Evolutionary conservation across 1,284 basidiomycete genomes (phyloP).

Genomic region (Dichomitus squalens): DNA sequence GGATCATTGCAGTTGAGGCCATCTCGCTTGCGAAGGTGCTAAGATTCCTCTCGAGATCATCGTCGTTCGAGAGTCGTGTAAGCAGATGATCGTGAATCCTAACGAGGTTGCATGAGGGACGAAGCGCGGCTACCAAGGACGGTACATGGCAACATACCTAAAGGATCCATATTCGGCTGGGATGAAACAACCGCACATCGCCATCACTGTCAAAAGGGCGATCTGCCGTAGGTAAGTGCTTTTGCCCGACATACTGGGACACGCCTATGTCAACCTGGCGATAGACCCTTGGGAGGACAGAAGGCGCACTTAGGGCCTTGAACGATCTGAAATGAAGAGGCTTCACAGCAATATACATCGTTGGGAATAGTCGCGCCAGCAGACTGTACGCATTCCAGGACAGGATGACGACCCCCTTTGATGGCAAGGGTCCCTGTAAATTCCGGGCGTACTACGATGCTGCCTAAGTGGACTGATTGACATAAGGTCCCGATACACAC

Average conservation of each 20-base stretch:
- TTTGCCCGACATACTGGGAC: conserved; percentile 60
- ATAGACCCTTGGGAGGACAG: not conserved
- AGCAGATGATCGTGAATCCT: conserved; percentile 85
- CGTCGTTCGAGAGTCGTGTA: conserved; percentile 90
- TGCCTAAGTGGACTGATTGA: not conserved
- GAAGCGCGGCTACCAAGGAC: not conserved
- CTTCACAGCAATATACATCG: conserved; percentile 83
- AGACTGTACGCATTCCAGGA: conserved; percentile 76
- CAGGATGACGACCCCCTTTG: conserved; percentile 83
- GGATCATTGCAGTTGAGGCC: conserved; percentile 86
- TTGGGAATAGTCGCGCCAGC: conserved; percentile 79
- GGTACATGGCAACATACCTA: conserved; percentile 41
- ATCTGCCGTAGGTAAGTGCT: conserved; percentile 91
- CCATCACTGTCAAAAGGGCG: conserved; percentile 83
- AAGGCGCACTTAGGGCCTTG: conserved; percentile 82
- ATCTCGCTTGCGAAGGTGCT: conserved; percentile 96
- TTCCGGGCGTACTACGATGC: conserved; percentile 76
- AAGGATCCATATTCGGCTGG: conserved; percentile 91
- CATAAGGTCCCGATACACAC: conserved; percentile 39
- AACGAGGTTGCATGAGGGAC: not conserved
- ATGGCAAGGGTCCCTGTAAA: conserved; percentile 86
- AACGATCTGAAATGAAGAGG: conserved; percentile 85
- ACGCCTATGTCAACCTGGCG: not conserved
- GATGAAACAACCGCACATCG: conserved; percentile 88
- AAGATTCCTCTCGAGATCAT: conserved; percentile 83